Evolutionary conservation across 148 eudicot species (phyloP).

Genomic region (Camellia lanceoleosa): DNA sequence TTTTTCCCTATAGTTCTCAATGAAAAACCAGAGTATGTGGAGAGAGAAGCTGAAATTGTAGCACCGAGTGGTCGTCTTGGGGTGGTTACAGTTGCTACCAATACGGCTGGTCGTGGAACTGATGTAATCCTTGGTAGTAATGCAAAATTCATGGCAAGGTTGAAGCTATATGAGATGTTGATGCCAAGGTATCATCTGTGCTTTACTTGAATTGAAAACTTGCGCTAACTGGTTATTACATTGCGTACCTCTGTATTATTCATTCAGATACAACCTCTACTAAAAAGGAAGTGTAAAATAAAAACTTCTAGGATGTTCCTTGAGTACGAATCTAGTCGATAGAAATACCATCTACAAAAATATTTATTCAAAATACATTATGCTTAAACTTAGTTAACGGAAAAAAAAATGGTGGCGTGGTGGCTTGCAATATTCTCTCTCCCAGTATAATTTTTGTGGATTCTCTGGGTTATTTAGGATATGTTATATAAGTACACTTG

Average conservation of each 20-base stretch:
- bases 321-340: background rate
- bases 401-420: too few species aligned
- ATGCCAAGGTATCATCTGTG: constrained; percentile 78
- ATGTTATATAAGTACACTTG: too few species aligned
- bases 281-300: background rate
- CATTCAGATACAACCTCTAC: background rate
- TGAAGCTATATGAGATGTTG: constrained; percentile 91
- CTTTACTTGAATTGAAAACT: background rate
- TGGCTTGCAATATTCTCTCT: too few species aligned
- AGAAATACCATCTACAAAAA: background rate
- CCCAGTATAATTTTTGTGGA: too few species aligned
- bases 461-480: too few species aligned
- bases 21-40: constrained; percentile 99
- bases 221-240: too few species aligned
- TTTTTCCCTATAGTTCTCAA: constrained; percentile 40
- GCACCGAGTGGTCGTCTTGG: constrained; percentile 99
- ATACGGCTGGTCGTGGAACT: constrained; percentile 99
- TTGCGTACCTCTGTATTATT: too few species aligned
- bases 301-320: background rate
- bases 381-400: too few species aligned
- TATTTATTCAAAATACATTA: too few species aligned
- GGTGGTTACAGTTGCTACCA: constrained; percentile 98
- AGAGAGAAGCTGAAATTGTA: constrained; percentile 99
- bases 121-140: constrained; percentile 99
- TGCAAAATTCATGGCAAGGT: constrained; percentile 97